Evolutionary conservation across 2,329 filamentous ascomycete genomes (phyloP).

Genomic region (Balansia obtecta): DNA sequence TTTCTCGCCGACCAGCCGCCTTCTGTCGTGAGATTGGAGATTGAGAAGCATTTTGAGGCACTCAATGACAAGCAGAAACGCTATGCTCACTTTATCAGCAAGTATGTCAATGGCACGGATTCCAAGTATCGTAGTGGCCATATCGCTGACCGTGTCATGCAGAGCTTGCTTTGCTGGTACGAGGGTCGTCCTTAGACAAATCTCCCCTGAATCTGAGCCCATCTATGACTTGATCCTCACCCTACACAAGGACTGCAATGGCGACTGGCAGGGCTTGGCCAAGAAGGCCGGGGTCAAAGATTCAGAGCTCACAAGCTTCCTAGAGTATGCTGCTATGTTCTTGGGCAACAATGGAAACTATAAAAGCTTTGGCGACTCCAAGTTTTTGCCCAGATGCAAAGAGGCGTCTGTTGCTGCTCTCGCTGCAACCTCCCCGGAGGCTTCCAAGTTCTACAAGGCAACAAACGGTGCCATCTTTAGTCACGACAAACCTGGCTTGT

Average conservation of each 20-base stretch:
- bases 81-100: conserved; percentile 84
- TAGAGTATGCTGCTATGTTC: conserved; percentile 69
- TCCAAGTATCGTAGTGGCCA: not conserved
- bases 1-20: conserved; percentile 89
- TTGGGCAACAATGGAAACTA: conserved; percentile 75
- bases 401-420: conserved; percentile 53
- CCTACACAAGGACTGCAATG: conserved; percentile 51
- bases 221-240: conserved; percentile 74
- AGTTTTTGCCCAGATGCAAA: conserved; percentile 64
- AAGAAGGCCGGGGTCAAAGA: conserved; percentile 51
- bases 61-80: conserved; percentile 66
- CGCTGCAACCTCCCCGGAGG: conserved; percentile 46
- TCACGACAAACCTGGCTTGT: conserved; percentile 46
- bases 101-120: conserved; percentile 33
- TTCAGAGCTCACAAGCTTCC: conserved; percentile 52
- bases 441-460: conserved; percentile 51
- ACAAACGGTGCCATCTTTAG: conserved; percentile 64
- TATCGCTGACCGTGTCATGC: not conserved
- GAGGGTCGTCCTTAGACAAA: conserved; percentile 66
- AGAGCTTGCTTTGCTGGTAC: conserved; percentile 69
- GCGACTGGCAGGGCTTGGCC: conserved; percentile 59
- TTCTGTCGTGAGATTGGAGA: conserved; percentile 73
- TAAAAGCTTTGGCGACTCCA: conserved; percentile 76
- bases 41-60: conserved; percentile 84
- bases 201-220: conserved; percentile 68